Evolutionary conservation across 345 rosid species (phyloP), one percentile per base, ranked within the genome.

Genomic region (Hirschfeldia incana): DNA sequence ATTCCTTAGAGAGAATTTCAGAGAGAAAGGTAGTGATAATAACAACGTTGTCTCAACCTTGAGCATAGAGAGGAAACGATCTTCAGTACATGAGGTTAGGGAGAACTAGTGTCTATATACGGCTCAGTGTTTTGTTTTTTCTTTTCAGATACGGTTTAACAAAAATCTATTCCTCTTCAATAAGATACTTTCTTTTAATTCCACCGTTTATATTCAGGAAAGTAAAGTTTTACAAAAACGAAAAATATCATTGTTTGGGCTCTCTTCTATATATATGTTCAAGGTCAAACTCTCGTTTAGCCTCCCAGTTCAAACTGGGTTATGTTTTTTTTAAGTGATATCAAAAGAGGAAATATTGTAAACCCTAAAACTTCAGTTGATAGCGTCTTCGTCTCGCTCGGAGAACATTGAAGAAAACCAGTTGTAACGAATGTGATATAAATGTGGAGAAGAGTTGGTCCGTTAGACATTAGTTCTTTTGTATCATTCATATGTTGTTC

Each of bases 381-480:
- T 76, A 76, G 89, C 89, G 92, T 86, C 91, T 67, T 73, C 74
- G 17, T 79, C 82, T 67, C 82, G 78, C 17, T 34, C 94, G 79
- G 93, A 84, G 83, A 92, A 92, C 84, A 28, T 2, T 80, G 0
- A 94, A 89, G 83, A 81, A 85, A 80, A 65, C 84, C 49, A 78
- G 85, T 78, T 86, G 28, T 7, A 72, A 89, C 80, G 26, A 74
- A 13, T 94, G 98, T 11, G 95, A 21, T 21, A 90, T 65, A 85
- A 79, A 69, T 94, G 98, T 28, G 97, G 91, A 39, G 92, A 88
- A 77, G 97, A 90, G 98, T 94, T 67, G 17, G 82, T 61, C 26
- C 67, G 42, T 69, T 75, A 53, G 60, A 80, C 67, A 28, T 57
- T 57, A 6, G 21, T 66, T 67, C 59, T 12, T 39, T 39, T 39